phyloP scores from a whole-genome alignment of 305 asterid genomes.

The Fraxinus nigra region DNA sequence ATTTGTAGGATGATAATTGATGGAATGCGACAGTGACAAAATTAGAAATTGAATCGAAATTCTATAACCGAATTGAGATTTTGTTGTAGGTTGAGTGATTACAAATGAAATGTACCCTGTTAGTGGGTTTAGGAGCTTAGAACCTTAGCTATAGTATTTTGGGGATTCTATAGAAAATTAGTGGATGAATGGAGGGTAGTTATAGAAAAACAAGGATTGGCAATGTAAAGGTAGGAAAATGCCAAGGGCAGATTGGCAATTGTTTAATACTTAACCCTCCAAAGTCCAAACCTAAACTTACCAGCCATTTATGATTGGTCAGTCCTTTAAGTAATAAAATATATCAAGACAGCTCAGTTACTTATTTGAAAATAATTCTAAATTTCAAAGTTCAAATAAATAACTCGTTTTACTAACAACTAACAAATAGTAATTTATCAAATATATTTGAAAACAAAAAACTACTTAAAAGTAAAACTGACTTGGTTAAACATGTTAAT shows the following conservation, averaged over 20 bases:
- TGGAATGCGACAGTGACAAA: neutral
- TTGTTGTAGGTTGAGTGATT: neutral
- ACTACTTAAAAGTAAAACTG: no score
- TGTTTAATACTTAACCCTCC: conserved; percentile 29
- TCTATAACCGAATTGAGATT: neutral
- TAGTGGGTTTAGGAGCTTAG: neutral
- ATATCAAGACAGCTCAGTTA: neutral
- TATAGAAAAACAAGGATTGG: neutral
- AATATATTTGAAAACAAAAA: no score
- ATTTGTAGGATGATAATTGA: neutral
- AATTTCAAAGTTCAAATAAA: no score
- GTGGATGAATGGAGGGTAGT: neutral
- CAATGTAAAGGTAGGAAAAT: conserved; percentile 1
- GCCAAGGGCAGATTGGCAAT: conserved; percentile 22
- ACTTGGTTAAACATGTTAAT: no score
- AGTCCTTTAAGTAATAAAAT: neutral
- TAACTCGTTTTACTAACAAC: no score
- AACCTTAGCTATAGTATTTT: neutral
- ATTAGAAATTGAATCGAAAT: no score
- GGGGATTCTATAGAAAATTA: no score
- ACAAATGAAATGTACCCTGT: neutral
- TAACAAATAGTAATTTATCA: no score
- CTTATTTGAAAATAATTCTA: no score
- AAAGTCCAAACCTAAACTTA: conserved; percentile 32
- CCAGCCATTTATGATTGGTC: conserved; percentile 10